Percentiles rank a stretch among this genome's conserved stretches.
These are phyloP conservation scores for Phylloporus scabripes DNA, from an alignment of 768 basidiomycete genomes.

Conservation along the genomic window DNA sequence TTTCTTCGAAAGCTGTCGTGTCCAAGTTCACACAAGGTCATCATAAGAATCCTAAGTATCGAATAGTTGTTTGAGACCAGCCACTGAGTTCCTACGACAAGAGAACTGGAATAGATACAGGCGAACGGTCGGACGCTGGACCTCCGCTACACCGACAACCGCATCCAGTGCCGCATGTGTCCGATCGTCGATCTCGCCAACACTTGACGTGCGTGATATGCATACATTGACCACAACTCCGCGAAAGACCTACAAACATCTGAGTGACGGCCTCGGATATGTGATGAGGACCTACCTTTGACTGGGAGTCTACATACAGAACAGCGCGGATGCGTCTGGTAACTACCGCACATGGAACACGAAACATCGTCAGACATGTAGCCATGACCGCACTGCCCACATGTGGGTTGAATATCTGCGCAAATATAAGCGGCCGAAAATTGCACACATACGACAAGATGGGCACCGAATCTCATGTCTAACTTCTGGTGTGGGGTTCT, in stretches of 20 bases:
- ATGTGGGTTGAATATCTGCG: slow-evolving; percentile 45
- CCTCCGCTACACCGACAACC: slow-evolving; percentile 51
- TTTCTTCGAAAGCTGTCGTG: too few relatives aligned
- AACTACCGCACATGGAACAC: slow-evolving; percentile 42
- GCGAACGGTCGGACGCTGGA: slow-evolving; percentile 12
- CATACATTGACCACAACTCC: slow-evolving; percentile 54
- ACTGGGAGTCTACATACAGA: slow-evolving; percentile 73
- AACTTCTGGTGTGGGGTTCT: slow-evolving; percentile 22
- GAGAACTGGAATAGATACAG: neutral
- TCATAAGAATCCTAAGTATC: too few relatives aligned
- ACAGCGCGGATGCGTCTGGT: slow-evolving; percentile 48
- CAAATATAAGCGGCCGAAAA: slow-evolving; percentile 3
- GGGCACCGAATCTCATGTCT: slow-evolving; percentile 35
- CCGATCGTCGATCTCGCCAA: slow-evolving; percentile 41
- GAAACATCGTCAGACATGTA: slow-evolving; percentile 29
- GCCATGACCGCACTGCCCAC: slow-evolving; percentile 38
- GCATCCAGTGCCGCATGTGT: slow-evolving; percentile 62
- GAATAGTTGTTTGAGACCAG: too few relatives aligned
- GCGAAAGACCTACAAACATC: slow-evolving; percentile 47
- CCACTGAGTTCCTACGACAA: neutral
- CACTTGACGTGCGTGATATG: slow-evolving; percentile 66
- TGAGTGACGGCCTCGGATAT: neutral
- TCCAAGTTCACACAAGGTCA: too few relatives aligned
- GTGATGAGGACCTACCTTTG: slow-evolving; percentile 44
- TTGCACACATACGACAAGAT: neutral